Percentiles rank a stretch among this genome's conserved stretches.
Conservation (phyloP, 2,329 filamentous ascomycete genomes). For the Hirsutella thompsonii region DNA sequence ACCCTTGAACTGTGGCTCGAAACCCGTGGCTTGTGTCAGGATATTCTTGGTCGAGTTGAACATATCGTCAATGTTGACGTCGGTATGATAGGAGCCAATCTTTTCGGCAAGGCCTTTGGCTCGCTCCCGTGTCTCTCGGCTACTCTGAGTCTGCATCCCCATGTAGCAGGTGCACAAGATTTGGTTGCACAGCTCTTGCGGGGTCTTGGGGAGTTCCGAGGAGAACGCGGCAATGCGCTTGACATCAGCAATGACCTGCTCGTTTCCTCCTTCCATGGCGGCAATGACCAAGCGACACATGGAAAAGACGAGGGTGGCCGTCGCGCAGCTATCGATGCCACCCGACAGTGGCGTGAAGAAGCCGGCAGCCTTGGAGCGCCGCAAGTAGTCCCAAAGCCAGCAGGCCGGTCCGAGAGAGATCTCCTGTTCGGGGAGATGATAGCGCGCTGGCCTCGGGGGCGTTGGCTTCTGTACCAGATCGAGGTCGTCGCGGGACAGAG, state of each 20-base stretch:
- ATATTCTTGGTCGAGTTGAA: constrained; percentile 24
- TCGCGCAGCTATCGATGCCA: constrained; percentile 14
- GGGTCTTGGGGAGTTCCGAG: constrained; percentile 15
- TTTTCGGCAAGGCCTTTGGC: constrained; percentile 1
- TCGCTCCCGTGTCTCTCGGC: not conserved
- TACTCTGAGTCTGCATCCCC: constrained; percentile 28
- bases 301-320: constrained; percentile 20
- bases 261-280: not conserved
- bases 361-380: constrained; percentile 32
- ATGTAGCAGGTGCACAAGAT: constrained; percentile 35
- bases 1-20: too few relatives aligned
- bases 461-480: constrained; percentile 13
- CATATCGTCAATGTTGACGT: constrained; percentile 2
- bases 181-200: constrained; percentile 38
- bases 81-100: constrained; percentile 1
- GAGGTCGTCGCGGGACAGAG: constrained; percentile 7
- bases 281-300: constrained; percentile 23
- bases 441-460: constrained; percentile 6
- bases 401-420: constrained; percentile 16
- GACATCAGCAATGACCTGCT: too few relatives aligned
- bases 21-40: too few relatives aligned
- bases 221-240: too few relatives aligned
- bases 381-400: constrained; percentile 42
- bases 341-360: constrained; percentile 38
- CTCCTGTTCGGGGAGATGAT: constrained; percentile 17